Evolutionary conservation across 345 rosid genomes (phyloP).

Genomic region (Gossypium rotundifolium): DNA sequence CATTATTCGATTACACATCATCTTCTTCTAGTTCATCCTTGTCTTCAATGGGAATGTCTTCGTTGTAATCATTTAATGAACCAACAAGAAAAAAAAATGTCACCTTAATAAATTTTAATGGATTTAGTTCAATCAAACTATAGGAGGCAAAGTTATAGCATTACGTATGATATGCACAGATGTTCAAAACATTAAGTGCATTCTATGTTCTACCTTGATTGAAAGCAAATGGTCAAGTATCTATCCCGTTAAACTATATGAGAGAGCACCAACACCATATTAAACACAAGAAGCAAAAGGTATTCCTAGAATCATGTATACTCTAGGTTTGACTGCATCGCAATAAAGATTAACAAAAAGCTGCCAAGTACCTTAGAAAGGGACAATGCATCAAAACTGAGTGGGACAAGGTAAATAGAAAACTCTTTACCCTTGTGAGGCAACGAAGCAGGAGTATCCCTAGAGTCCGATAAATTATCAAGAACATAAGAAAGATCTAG

Average conservation of each 20-base stretch:
- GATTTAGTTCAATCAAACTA: background rate
- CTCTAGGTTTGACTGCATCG: background rate
- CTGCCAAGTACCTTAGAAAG: background rate
- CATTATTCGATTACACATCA: conserved; percentile 18
- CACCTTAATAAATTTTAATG: background rate
- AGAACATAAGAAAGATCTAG: conserved; percentile 82
- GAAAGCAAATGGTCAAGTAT: background rate
- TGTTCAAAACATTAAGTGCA: background rate
- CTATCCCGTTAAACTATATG: background rate
- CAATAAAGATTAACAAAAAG: background rate
- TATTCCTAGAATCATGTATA: background rate
- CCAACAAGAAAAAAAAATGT: conserved; percentile 26
- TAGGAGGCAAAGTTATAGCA: background rate
- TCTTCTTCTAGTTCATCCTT: conserved; percentile 59
- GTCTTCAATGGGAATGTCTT: conserved; percentile 77
- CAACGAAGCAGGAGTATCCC: conserved; percentile 24
- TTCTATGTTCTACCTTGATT: background rate
- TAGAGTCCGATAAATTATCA: conserved; percentile 41
- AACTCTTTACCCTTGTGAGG: conserved; percentile 38
- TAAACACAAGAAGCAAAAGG: background rate
- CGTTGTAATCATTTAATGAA: conserved; percentile 28
- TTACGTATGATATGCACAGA: background rate
- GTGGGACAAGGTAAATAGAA: background rate
- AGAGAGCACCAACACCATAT: background rate
- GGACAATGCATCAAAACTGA: background rate